These are phyloP conservation scores for Drechslerella dactyloides DNA, from an alignment of 2,329 filamentous ascomycete species.

Conservation along the genomic window DNA sequence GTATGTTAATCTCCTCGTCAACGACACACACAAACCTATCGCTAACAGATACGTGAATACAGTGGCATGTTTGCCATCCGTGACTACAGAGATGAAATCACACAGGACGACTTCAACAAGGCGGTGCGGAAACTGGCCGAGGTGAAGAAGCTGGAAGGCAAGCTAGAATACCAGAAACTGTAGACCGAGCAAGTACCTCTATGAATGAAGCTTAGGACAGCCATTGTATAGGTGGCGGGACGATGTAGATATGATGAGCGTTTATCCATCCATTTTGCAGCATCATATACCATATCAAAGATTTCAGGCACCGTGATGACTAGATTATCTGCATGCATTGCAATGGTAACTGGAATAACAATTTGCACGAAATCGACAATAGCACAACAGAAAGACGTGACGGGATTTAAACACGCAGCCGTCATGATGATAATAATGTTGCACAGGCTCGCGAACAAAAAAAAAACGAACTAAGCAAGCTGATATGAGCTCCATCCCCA, in stretches of 20 bases:
- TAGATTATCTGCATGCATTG: too few relatives aligned
- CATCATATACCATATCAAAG: constrained; percentile 4
- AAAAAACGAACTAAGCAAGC: too few relatives aligned
- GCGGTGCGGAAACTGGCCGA: constrained; percentile 97
- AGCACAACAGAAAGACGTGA: too few relatives aligned
- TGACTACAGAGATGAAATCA: constrained; percentile 93
- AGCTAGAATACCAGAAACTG: constrained; percentile 96
- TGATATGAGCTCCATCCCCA: too few relatives aligned
- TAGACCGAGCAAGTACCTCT: constrained; percentile 61
- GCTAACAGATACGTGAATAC: constrained; percentile 54
- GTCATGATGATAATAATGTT: too few relatives aligned
- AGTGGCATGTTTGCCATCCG: constrained; percentile 98
- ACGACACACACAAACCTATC: constrained; percentile 19
- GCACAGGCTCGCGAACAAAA: too few relatives aligned
- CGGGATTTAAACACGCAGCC: too few relatives aligned
- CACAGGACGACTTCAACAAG: constrained; percentile 99
- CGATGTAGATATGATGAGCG: constrained; percentile 13
- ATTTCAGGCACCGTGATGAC: background rate
- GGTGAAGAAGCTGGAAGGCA: constrained; percentile 97
- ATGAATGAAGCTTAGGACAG: background rate
- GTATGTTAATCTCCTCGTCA: constrained; percentile 66
- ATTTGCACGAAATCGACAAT: too few relatives aligned
- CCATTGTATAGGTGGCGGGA: background rate
- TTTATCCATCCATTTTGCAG: constrained; percentile 1
- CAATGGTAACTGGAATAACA: too few relatives aligned